These are phyloP conservation scores for Hypomontagnella monticulosa DNA, from an alignment of 495 filamentous ascomycete genomes.

Conservation along the genomic window DNA sequence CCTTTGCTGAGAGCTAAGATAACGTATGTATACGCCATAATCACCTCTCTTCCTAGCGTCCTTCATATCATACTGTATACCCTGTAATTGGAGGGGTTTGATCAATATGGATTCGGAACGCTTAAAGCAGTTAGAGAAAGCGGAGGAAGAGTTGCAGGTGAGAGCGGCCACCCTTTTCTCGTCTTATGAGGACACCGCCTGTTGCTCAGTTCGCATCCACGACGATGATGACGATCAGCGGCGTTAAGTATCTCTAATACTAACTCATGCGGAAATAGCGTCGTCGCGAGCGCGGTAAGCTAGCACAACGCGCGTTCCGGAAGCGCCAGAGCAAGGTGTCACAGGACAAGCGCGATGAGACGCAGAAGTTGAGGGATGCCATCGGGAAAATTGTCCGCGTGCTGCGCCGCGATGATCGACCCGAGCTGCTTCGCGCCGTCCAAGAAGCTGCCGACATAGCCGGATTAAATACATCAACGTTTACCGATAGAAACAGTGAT, in stretches of 20 bases:
- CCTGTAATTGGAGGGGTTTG: not conserved
- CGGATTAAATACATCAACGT: slow-evolving; percentile 8
- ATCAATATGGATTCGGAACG: slow-evolving; percentile 19
- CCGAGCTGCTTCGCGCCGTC: slow-evolving; percentile 25
- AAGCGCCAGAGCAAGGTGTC: slow-evolving; percentile 26
- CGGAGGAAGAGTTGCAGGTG: slow-evolving; percentile 24
- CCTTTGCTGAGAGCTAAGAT: too few relatives aligned
- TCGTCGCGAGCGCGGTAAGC: slow-evolving; percentile 40
- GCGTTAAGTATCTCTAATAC: slow-evolving; percentile 2
- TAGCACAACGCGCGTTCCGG: slow-evolving; percentile 37
- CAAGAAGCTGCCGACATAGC: slow-evolving; percentile 27
- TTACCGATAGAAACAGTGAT: not conserved
- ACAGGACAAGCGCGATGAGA: slow-evolving; percentile 18
- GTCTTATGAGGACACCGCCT: not conserved
- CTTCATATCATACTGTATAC: not conserved
- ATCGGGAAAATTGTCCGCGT: slow-evolving; percentile 28
- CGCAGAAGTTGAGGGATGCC: slow-evolving; percentile 29
- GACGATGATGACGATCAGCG: too few relatives aligned
- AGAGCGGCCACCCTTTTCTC: slow-evolving; percentile 4
- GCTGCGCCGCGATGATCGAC: slow-evolving; percentile 18
- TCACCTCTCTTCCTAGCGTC: too few relatives aligned
- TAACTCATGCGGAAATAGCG: slow-evolving; percentile 24
- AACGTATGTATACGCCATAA: too few relatives aligned
- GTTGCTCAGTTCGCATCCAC: not conserved
- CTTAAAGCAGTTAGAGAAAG: slow-evolving; percentile 22